These are phyloP conservation scores for Aspergillus luchuensis DNA, from an alignment of 2,329 filamentous ascomycete species.

Conservation along the genomic window DNA sequence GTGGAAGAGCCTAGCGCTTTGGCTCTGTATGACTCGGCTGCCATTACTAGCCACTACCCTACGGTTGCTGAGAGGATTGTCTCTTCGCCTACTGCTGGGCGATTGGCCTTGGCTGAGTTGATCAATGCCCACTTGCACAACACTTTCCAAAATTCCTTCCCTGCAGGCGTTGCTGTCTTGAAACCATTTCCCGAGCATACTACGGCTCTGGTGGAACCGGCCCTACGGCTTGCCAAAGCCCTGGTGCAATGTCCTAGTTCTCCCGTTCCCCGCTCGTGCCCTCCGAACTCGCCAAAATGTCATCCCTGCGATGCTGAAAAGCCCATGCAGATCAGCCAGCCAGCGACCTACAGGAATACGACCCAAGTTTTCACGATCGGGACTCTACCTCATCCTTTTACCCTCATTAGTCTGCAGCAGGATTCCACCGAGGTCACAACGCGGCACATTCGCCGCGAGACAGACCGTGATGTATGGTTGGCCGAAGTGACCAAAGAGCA, in stretches of 20 bases:
- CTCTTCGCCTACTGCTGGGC: slow-evolving; percentile 60
- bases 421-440: slow-evolving; percentile 62
- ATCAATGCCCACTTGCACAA: slow-evolving; percentile 84
- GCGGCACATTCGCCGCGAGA: slow-evolving; percentile 66
- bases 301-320: slow-evolving; percentile 69
- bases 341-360: slow-evolving; percentile 69
- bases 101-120: slow-evolving; percentile 68
- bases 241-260: slow-evolving; percentile 74
- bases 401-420: slow-evolving; percentile 68
- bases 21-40: slow-evolving; percentile 72
- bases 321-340: slow-evolving; percentile 67
- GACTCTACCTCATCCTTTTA: slow-evolving; percentile 89
- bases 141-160: slow-evolving; percentile 79
- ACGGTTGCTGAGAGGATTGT: slow-evolving; percentile 65
- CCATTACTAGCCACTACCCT: slow-evolving; percentile 67
- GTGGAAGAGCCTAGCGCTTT: slow-evolving; percentile 69
- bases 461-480: slow-evolving; percentile 78
- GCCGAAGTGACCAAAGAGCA: slow-evolving; percentile 68
- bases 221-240: slow-evolving; percentile 70
- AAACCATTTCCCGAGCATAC: slow-evolving; percentile 78
- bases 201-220: slow-evolving; percentile 69
- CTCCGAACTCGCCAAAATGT: slow-evolving; percentile 77
- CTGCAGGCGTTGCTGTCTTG: slow-evolving; percentile 74
- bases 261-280: slow-evolving; percentile 75
- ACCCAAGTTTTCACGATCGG: slow-evolving; percentile 77